These are phyloP conservation scores for Besnoitia besnoiti DNA, from an alignment of 169 alveolate genomes.

Conservation along the genomic window DNA sequence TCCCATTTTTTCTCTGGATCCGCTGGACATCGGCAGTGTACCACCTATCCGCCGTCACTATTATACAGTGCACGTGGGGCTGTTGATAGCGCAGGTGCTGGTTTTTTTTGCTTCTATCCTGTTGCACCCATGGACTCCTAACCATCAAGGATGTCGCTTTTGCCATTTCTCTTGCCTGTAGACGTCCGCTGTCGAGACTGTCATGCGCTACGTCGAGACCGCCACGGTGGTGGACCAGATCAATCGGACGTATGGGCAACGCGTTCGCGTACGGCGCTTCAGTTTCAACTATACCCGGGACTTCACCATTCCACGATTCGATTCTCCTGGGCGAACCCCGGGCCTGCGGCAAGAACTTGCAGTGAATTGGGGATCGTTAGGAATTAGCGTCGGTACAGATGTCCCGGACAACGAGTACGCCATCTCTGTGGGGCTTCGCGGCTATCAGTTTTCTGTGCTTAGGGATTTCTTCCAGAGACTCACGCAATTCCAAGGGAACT, in stretches of 20 bases:
- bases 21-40: too few relatives aligned
- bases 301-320: conserved; percentile 23
- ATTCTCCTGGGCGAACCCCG: neutral
- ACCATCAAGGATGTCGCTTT: neutral
- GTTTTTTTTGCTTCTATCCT: too few relatives aligned
- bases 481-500: conserved; percentile 51
- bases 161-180: neutral
- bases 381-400: conserved; percentile 45
- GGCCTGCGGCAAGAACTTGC: conserved; percentile 50
- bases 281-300: conserved; percentile 24
- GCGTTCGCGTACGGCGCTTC: conserved; percentile 53
- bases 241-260: conserved; percentile 45
- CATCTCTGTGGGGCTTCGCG: conserved; percentile 40
- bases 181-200: conserved; percentile 60
- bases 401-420: conserved; percentile 54
- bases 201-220: conserved; percentile 52
- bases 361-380: conserved; percentile 40
- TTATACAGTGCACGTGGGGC: too few relatives aligned
- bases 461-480: conserved; percentile 54
- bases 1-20: too few relatives aligned
- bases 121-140: too few relatives aligned
- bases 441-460: conserved; percentile 42
- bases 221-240: conserved; percentile 46
- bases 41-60: too few relatives aligned
- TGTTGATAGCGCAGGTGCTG: too few relatives aligned